A percentile compares a stretch with the other conserved stretches of the same genome.
Evolutionary conservation across 371 early-diverging fungal species (phyloP).

Genomic region (Neoconidiobolus thromboides): DNA sequence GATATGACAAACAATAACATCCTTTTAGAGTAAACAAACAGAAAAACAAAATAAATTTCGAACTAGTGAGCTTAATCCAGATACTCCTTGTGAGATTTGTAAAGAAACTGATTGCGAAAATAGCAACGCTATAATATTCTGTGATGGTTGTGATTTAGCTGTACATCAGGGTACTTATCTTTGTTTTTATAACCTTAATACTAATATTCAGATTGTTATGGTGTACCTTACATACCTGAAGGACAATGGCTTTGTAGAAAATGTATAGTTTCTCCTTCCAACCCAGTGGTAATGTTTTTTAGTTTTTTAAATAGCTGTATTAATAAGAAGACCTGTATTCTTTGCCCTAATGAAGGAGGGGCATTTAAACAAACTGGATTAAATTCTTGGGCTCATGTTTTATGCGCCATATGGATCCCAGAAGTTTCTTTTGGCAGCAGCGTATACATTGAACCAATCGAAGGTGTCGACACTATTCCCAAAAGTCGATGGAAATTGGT

Average conservation of each 20-base stretch:
- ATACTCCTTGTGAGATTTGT: slow-evolving; percentile 83
- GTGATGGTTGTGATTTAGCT: slow-evolving; percentile 97
- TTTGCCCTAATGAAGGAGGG: slow-evolving; percentile 88
- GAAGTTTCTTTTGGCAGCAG: slow-evolving; percentile 79
- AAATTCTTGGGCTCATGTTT: slow-evolving; percentile 88
- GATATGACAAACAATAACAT: not conserved
- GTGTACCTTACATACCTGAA: slow-evolving; percentile 97
- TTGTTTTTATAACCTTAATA: not conserved
- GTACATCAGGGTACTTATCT: slow-evolving; percentile 76
- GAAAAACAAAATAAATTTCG: slow-evolving; percentile 28
- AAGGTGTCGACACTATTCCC: slow-evolving; percentile 68
- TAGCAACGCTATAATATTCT: slow-evolving; percentile 95
- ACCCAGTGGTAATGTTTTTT: slow-evolving; percentile 32
- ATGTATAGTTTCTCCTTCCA: slow-evolving; percentile 86
- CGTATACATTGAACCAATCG: slow-evolving; percentile 96
- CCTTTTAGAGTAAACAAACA: not conserved
- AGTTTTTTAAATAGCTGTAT: not conserved
- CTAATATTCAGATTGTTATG: slow-evolving; percentile 76
- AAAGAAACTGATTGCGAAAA: slow-evolving; percentile 92
- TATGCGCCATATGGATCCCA: slow-evolving; percentile 93
- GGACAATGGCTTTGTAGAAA: slow-evolving; percentile 97
- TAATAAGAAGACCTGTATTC: slow-evolving; percentile 43
- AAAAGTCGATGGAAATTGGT: slow-evolving; percentile 70
- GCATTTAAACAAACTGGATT: slow-evolving; percentile 91
- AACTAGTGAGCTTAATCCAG: slow-evolving; percentile 22